Evolutionary conservation across 306 rosid species (phyloP).

Genomic region (Prunus kanzakura): DNA sequence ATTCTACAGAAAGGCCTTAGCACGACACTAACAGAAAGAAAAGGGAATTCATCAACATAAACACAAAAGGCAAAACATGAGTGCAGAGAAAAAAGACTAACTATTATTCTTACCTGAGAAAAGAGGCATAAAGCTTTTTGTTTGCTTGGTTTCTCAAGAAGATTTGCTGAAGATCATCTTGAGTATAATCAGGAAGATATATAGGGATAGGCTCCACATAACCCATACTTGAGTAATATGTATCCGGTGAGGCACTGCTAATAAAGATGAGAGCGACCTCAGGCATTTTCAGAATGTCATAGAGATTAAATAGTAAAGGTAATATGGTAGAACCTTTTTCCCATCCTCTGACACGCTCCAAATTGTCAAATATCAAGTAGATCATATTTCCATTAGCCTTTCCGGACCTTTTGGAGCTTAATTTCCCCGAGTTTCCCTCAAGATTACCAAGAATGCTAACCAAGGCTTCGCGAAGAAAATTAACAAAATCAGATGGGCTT

Average conservation of each 20-base stretch:
- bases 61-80: slow-evolving; percentile 18
- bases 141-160: slow-evolving; percentile 57
- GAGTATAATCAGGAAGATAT: slow-evolving; percentile 72
- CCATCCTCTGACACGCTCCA: slow-evolving; percentile 84
- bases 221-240: slow-evolving; percentile 77
- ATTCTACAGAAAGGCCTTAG: slow-evolving; percentile 67
- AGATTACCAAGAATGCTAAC: slow-evolving; percentile 39
- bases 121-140: slow-evolving; percentile 71
- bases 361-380: slow-evolving; percentile 78
- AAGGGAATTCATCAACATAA: slow-evolving; percentile 17
- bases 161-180: slow-evolving; percentile 62
- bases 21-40: slow-evolving; percentile 50
- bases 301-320: slow-evolving; percentile 73
- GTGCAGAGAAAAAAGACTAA: neutral
- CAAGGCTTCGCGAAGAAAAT: slow-evolving; percentile 75
- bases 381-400: slow-evolving; percentile 63
- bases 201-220: slow-evolving; percentile 71
- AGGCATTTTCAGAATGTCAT: slow-evolving; percentile 68
- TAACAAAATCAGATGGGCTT: slow-evolving; percentile 77
- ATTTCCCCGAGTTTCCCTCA: slow-evolving; percentile 41
- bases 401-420: slow-evolving; percentile 33
- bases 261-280: slow-evolving; percentile 78
- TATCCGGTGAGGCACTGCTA: slow-evolving; percentile 80
- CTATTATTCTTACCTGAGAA: slow-evolving; percentile 55
- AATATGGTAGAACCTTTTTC: slow-evolving; percentile 70